phyloP scores from a whole-genome alignment of 345 rosid genomes.

The Leavenworthia alabamica region DNA sequence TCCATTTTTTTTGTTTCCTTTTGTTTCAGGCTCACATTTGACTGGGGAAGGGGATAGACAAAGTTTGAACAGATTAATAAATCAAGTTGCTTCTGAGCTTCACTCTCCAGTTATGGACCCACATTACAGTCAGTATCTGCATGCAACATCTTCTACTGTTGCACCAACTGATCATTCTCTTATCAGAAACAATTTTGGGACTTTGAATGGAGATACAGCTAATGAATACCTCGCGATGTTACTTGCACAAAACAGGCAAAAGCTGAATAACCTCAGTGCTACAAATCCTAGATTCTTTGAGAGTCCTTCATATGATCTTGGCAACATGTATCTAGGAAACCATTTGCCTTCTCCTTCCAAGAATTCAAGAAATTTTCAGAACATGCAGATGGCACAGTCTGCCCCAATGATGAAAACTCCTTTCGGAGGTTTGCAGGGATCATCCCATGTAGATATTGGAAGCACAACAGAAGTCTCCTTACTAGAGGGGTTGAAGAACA shows the following conservation, averaged over 20 bases:
- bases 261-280: slow-evolving; percentile 46
- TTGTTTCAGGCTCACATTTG: slow-evolving; percentile 40
- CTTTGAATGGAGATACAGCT: slow-evolving; percentile 41
- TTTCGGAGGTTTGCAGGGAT: slow-evolving; percentile 41
- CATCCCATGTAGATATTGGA: slow-evolving; percentile 57
- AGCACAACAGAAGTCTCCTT: slow-evolving; percentile 51
- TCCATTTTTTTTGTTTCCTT: background rate
- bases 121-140: slow-evolving; percentile 40
- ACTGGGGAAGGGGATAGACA: slow-evolving; percentile 39
- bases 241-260: slow-evolving; percentile 69
- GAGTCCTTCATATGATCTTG: slow-evolving; percentile 47
- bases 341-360: slow-evolving; percentile 46
- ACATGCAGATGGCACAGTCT: slow-evolving; percentile 43
- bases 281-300: slow-evolving; percentile 43
- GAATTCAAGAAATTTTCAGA: slow-evolving; percentile 48
- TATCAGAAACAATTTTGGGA: slow-evolving; percentile 38
- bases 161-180: slow-evolving; percentile 38
- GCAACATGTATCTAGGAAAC: slow-evolving; percentile 44
- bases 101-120: slow-evolving; percentile 48
- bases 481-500: slow-evolving; percentile 81
- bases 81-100: slow-evolving; percentile 44
- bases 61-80: slow-evolving; percentile 37
- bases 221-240: slow-evolving; percentile 56
- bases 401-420: slow-evolving; percentile 55
- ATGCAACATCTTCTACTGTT: slow-evolving; percentile 34